phyloP scores from a whole-genome alignment of 2,329 filamentous ascomycete genomes.

The Neurospora sp. region DNA sequence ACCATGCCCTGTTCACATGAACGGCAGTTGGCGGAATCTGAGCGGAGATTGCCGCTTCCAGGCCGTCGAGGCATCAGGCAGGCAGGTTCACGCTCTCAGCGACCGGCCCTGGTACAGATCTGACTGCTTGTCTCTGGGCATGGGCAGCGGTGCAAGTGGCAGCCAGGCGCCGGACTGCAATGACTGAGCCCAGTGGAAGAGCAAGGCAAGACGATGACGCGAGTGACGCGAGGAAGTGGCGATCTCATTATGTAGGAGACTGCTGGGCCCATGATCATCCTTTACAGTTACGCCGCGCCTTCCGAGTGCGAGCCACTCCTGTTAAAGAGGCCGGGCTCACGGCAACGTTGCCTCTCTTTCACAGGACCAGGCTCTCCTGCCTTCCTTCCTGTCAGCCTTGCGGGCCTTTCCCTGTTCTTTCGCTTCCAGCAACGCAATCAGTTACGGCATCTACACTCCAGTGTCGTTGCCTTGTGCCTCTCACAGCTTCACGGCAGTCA shows the following conservation, averaged over 20 bases:
- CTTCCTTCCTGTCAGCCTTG: background rate
- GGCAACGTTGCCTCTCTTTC: background rate
- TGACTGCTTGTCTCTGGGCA: background rate
- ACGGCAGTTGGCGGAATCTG: background rate
- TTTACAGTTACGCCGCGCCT: background rate
- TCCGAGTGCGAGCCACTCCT: background rate
- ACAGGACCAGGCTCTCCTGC: background rate
- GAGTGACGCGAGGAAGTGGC: background rate
- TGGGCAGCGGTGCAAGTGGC: background rate
- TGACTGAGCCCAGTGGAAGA: background rate
- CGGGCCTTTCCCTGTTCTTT: background rate
- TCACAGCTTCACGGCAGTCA: background rate
- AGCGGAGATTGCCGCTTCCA: background rate
- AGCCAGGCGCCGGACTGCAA: background rate
- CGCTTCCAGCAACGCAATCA: background rate
- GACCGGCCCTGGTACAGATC: background rate
- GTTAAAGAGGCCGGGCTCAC: background rate
- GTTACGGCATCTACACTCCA: background rate
- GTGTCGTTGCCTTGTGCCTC: background rate
- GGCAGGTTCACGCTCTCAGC: too few species aligned
- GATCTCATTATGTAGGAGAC: too few species aligned
- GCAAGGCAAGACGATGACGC: background rate
- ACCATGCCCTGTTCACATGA: background rate
- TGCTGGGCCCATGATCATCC: too few species aligned
- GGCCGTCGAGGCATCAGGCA: too few species aligned